Evolutionary conservation across 2,329 filamentous ascomycete species (phyloP).

Genomic region (Magnaporthiopsis poae): DNA sequence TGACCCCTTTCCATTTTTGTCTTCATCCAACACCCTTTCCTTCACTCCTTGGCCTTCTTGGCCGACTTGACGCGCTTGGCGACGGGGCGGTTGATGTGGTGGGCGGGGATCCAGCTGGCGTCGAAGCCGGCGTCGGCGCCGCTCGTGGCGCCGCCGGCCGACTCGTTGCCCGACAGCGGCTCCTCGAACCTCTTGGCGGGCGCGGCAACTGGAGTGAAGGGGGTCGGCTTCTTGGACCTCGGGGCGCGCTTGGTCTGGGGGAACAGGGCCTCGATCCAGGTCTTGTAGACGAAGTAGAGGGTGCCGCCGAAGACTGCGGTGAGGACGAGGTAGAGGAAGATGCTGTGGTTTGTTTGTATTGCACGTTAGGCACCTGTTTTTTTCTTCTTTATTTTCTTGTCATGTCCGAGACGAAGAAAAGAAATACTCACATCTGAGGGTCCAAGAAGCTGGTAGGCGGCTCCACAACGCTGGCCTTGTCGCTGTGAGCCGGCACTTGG

Average conservation of each 20-base stretch:
- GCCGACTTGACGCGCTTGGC: slow-evolving; percentile 57
- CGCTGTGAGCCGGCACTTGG: slow-evolving; percentile 71
- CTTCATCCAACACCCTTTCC: slow-evolving; percentile 15
- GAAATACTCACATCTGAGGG: slow-evolving; percentile 50
- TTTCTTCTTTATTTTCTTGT: no score
- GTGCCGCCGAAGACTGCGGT: slow-evolving; percentile 66
- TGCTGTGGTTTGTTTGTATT: slow-evolving; percentile 40
- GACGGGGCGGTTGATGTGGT: slow-evolving; percentile 78
- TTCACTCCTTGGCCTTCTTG: slow-evolving; percentile 36
- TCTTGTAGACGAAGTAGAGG: slow-evolving; percentile 94
- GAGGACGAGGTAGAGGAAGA: slow-evolving; percentile 95
- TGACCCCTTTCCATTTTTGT: not conserved
- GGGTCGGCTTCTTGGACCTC: slow-evolving; percentile 39
- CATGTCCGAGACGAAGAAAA: no score
- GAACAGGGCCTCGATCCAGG: slow-evolving; percentile 93
- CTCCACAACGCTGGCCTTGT: slow-evolving; percentile 67
- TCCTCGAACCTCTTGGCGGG: slow-evolving; percentile 55
- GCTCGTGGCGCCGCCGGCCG: slow-evolving; percentile 57
- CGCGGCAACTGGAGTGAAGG: slow-evolving; percentile 25
- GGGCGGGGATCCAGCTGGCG: slow-evolving; percentile 82
- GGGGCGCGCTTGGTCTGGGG: slow-evolving; percentile 69
- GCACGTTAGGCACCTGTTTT: no score
- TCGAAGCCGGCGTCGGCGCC: slow-evolving; percentile 68
- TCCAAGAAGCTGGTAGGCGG: slow-evolving; percentile 19
- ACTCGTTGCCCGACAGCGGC: slow-evolving; percentile 59